phyloP scores from a whole-genome alignment of 1,284 basidiomycete genomes.

The Tilletiaria anomala region DNA sequence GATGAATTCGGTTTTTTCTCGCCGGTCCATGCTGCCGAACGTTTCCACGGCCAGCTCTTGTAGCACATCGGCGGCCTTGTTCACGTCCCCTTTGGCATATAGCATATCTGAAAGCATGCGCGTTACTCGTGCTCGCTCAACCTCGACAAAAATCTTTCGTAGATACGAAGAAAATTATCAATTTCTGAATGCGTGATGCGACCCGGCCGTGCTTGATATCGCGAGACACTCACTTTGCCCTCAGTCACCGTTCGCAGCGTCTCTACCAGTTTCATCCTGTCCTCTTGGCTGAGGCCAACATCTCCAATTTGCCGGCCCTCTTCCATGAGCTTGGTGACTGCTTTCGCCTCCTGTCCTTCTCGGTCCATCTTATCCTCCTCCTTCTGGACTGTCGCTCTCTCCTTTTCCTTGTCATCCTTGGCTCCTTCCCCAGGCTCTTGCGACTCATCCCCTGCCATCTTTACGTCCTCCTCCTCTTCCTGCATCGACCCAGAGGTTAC shows the following conservation, averaged over 20 bases:
- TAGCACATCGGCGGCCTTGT: conserved; percentile 43
- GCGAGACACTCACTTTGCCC: conserved; percentile 60
- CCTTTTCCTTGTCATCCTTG: conserved; percentile 46
- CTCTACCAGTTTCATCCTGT: conserved; percentile 43
- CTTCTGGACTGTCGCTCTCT: conserved; percentile 12
- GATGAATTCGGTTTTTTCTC: conserved; percentile 97
- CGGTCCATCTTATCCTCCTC: conserved; percentile 17
- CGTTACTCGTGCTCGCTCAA: conserved; percentile 73
- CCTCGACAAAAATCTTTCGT: conserved; percentile 82
- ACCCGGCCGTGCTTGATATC: background rate
- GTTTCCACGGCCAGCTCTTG: conserved; percentile 96
- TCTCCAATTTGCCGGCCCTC: conserved; percentile 23
- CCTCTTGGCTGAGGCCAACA: conserved; percentile 13
- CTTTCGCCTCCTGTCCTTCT: conserved; percentile 27
- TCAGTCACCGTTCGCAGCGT: conserved; percentile 83
- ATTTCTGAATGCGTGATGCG: background rate
- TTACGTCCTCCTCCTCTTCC: conserved; percentile 50
- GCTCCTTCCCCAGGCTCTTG: conserved; percentile 50
- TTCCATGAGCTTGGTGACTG: conserved; percentile 22
- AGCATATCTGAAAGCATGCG: conserved; percentile 28
- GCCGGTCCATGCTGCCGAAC: conserved; percentile 91
- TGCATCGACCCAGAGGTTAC: background rate
- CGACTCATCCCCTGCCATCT: conserved; percentile 63
- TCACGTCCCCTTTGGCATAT: conserved; percentile 18
- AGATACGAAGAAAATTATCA: background rate